Conservation (phyloP, 352 stramenopile species). For the Aphanomyces euteiches region DNA sequence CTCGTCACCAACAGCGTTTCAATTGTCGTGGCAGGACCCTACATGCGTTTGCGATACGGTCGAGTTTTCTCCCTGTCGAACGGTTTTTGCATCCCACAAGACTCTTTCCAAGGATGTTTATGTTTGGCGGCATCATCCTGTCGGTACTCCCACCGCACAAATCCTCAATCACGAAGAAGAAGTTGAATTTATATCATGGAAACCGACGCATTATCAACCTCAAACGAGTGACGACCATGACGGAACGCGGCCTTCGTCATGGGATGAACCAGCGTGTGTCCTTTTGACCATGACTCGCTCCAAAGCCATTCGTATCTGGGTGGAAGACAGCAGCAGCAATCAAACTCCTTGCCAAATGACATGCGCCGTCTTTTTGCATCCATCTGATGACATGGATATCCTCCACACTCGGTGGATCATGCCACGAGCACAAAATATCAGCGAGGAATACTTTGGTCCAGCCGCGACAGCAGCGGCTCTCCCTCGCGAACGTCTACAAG, state of each 20-base stretch:
- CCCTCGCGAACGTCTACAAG: conserved; percentile 41
- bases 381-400: conserved; percentile 39
- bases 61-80: conserved; percentile 71
- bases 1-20: conserved; percentile 42
- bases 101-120: conserved; percentile 39
- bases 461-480: conserved; percentile 41
- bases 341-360: conserved; percentile 33
- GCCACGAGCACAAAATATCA: conserved; percentile 77
- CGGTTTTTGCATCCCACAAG: conserved; percentile 56
- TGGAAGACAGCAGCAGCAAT: conserved; percentile 34
- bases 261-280: conserved; percentile 67
- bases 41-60: conserved; percentile 42
- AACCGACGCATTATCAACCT: conserved; percentile 55
- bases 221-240: conserved; percentile 50
- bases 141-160: conserved; percentile 35
- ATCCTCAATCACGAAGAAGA: conserved; percentile 51
- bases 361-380: conserved; percentile 53
- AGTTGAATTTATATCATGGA: conserved; percentile 79
- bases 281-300: conserved; percentile 65
- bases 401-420: conserved; percentile 74
- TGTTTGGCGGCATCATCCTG: conserved; percentile 40
- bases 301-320: conserved; percentile 62
- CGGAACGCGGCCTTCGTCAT: conserved; percentile 53
- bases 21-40: conserved; percentile 24
- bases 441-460: conserved; percentile 65